Percentiles rank a stretch among this genome's conserved stretches.
Evolutionary conservation across 371 early-diverging fungal species (phyloP).

Genomic region (Mortierella sp.): DNA sequence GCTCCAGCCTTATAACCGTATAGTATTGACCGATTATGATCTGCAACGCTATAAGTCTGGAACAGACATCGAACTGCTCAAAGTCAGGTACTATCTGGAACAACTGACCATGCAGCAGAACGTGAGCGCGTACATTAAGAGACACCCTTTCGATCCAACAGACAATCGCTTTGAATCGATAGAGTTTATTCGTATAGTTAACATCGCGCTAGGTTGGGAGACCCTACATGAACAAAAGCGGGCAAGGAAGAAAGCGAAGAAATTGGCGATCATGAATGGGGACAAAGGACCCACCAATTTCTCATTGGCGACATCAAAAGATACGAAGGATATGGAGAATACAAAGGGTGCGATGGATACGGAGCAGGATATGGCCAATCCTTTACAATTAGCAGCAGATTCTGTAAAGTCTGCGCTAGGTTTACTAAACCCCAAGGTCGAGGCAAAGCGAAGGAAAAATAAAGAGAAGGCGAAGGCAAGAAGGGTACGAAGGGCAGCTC

Average conservation of each 20-base stretch:
- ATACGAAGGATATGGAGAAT: too few relatives aligned
- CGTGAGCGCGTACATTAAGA: constrained; percentile 63
- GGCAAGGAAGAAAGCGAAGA: constrained; percentile 1
- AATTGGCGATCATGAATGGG: background rate
- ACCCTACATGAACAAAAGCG: background rate
- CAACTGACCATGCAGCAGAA: constrained; percentile 57
- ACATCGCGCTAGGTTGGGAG: background rate
- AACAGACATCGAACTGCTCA: constrained; percentile 63
- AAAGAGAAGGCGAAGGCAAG: too few relatives aligned
- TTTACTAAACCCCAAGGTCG: too few relatives aligned
- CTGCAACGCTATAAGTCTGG: background rate
- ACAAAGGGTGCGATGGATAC: too few relatives aligned
- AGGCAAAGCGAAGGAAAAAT: too few relatives aligned
- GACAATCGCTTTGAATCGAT: background rate
- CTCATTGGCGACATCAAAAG: too few relatives aligned
- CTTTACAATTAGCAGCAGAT: too few relatives aligned
- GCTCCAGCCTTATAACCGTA: constrained; percentile 73
- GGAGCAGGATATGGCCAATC: too few relatives aligned
- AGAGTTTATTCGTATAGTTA: background rate
- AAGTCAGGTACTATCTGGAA: constrained; percentile 63
- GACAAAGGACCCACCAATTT: too few relatives aligned
- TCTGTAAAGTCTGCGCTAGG: too few relatives aligned
- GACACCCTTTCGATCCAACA: constrained; percentile 55
- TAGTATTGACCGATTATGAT: constrained; percentile 62
- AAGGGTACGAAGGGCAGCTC: too few relatives aligned